These are phyloP conservation scores for Echinosophora koreensis DNA, from an alignment of 306 rosid species.

Conservation along the genomic window DNA sequence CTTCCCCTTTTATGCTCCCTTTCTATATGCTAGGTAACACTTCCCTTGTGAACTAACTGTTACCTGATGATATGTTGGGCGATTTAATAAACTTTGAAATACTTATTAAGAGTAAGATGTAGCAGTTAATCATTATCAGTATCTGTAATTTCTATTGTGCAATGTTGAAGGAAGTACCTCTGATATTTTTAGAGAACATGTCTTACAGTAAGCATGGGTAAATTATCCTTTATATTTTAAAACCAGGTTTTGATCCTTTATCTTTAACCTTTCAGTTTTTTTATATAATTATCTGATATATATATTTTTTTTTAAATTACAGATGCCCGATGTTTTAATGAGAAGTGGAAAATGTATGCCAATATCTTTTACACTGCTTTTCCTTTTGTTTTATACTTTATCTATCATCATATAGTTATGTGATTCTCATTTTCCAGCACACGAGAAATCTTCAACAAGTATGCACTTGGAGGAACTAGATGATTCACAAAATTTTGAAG, in stretches of 20 bases:
- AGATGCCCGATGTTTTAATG: conserved; percentile 75
- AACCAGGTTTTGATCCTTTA: conserved; percentile 26
- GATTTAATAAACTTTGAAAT: conserved; percentile 31
- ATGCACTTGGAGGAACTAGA: conserved; percentile 84
- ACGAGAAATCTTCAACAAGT: conserved; percentile 75
- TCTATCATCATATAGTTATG: conserved; percentile 36
- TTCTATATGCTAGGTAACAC: conserved; percentile 4
- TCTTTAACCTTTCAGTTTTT: conserved; percentile 36
- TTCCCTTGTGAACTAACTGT: conserved; percentile 17
- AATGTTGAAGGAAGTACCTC: conserved; percentile 24
- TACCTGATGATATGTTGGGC: conserved; percentile 22
- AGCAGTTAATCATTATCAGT: conserved; percentile 8
- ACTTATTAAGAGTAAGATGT: conserved; percentile 15
- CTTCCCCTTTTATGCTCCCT: neutral
- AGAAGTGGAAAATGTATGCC: conserved; percentile 86
- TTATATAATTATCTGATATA: conserved; percentile 37
- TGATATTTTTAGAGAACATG: conserved; percentile 29
- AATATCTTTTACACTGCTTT: conserved; percentile 42
- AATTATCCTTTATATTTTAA: conserved; percentile 29
- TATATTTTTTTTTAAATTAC: conserved; percentile 52
- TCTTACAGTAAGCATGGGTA: conserved; percentile 15
- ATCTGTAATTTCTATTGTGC: conserved; percentile 34
- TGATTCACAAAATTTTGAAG: conserved; percentile 70
- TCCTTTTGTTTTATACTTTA: conserved; percentile 31
- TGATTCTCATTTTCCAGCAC: conserved; percentile 60